Evolutionary conservation across 176 grass and related monocot genomes (phyloP), one percentile per base, ranked within the genome.

Genomic region (Musa beccarii): DNA sequence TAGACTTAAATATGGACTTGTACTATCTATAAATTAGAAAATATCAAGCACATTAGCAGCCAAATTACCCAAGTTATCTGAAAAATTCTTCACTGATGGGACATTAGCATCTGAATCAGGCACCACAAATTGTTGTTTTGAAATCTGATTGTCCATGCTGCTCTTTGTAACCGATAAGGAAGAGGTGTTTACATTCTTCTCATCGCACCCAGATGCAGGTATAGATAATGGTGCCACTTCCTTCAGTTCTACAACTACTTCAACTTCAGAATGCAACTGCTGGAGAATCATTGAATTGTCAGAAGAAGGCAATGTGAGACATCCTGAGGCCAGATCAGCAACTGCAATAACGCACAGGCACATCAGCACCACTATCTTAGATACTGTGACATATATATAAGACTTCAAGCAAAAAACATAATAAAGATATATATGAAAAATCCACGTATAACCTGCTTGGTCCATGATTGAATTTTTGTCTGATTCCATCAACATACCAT

Each of bases 401-500:
- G 13, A 57, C 0, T 56, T 53, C 49, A 68, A 16, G 71, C 20
- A 81, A 71, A 19, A 61, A 66, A 70, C 10, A 21, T n/a, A 17
- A 17, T 23, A 17, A 21, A 61, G 13, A 17, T 23, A 74, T 68
- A 25, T 79, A 63, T n/a, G 59, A 15, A 62, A n/a, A 66, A 49
- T 72, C 34, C 34, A 43, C 6, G 34, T 4, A 43, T 43, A 74
- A 99, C 91, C 88, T 83, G 80, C 72, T 78, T 88, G 86, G 86
- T 88, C 79, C 55, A 78, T 49, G 65, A 76, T 73, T 65, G 52
- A 54, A 57, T 81, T 80, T 51, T 10, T 84, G 61, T 53, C 71
- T 59, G 24, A 20, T 53, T 53, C 75, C 49, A 66, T 80, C 79
- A 49, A 43, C 14, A 67, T 34, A 19, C 80, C 86, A 69, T 52